Percentiles rank a stretch among this genome's conserved stretches.
These are phyloP conservation scores for Cercospora berteroae DNA, from an alignment of 2,329 filamentous ascomycete genomes.

Conservation along the genomic window DNA sequence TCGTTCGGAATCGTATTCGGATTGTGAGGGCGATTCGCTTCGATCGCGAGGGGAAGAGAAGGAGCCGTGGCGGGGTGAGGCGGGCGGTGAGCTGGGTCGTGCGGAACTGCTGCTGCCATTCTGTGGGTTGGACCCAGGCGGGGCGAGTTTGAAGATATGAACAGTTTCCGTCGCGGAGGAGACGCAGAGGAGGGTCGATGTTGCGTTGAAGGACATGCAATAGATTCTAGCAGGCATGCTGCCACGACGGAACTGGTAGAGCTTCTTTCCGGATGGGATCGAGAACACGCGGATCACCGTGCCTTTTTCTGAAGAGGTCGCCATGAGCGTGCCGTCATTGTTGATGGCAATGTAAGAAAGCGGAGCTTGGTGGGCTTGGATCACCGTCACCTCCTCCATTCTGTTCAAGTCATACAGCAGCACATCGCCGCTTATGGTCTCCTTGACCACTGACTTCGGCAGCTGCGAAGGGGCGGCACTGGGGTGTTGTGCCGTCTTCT, in stretches of 20 bases:
- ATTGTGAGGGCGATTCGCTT: slow-evolving; percentile 42
- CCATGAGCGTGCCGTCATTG: slow-evolving; percentile 84
- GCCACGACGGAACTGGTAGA: slow-evolving; percentile 93
- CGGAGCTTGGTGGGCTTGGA: slow-evolving; percentile 90
- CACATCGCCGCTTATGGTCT: slow-evolving; percentile 83
- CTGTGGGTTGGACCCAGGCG: slow-evolving; percentile 38
- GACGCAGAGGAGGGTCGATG: slow-evolving; percentile 87
- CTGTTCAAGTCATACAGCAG: slow-evolving; percentile 88
- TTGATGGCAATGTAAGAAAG: slow-evolving; percentile 89
- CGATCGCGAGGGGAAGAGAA: slow-evolving; percentile 35
- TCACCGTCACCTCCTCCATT: slow-evolving; percentile 88
- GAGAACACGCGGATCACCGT: slow-evolving; percentile 97
- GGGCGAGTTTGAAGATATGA: slow-evolving; percentile 83
- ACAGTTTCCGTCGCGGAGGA: slow-evolving; percentile 96
- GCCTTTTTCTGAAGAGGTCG: slow-evolving; percentile 94
- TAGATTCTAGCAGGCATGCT: slow-evolving; percentile 95
- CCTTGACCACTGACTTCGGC: slow-evolving; percentile 66
- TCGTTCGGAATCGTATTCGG: slow-evolving; percentile 26
- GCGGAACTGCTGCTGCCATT: slow-evolving; percentile 12
- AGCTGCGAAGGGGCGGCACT: slow-evolving; percentile 70
- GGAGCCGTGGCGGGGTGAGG: slow-evolving; percentile 30
- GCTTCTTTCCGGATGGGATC: slow-evolving; percentile 82
- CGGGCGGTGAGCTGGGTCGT: slow-evolving; percentile 29
- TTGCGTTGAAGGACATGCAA: slow-evolving; percentile 98
- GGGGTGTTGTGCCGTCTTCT: slow-evolving; percentile 45